A percentile compares a stretch with the other conserved stretches of the same genome.
Conservation (phyloP, 345 rosid species). For the Eutrema yunnanense region DNA sequence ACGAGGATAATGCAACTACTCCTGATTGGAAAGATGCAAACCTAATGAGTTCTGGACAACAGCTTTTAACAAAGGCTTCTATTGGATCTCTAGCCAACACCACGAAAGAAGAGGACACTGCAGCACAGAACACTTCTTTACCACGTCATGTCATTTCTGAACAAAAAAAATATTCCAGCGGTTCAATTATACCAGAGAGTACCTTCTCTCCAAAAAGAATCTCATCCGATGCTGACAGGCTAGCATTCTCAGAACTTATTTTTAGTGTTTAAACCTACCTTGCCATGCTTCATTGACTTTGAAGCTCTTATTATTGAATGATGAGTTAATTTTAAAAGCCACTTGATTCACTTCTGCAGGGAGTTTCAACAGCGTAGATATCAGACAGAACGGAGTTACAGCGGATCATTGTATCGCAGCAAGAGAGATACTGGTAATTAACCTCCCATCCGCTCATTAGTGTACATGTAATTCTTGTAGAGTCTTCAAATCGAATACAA, state of each 20-base stretch:
- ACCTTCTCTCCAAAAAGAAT: slow-evolving; percentile 48
- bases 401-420: slow-evolving; percentile 66
- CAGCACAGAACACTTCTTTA: slow-evolving; percentile 40
- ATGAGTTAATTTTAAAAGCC: slow-evolving; percentile 2
- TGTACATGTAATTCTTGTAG: slow-evolving; percentile 10
- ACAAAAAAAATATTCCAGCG: slow-evolving; percentile 49
- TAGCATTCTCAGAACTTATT: slow-evolving; percentile 19
- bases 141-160: slow-evolving; percentile 42
- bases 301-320: slow-evolving; percentile 16
- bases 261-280: neutral
- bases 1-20: slow-evolving; percentile 51
- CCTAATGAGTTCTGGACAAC: slow-evolving; percentile 43
- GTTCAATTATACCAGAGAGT: slow-evolving; percentile 51
- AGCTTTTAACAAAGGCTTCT: slow-evolving; percentile 35
- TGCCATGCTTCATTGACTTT: slow-evolving; percentile 5
- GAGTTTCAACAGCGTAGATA: slow-evolving; percentile 52
- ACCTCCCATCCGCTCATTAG: slow-evolving; percentile 39
- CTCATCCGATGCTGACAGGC: slow-evolving; percentile 61
- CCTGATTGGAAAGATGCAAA: slow-evolving; percentile 48
- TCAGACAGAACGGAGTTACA: slow-evolving; percentile 61
- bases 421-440: slow-evolving; percentile 54
- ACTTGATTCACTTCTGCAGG: slow-evolving; percentile 43
- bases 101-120: slow-evolving; percentile 46
- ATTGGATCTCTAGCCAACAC: slow-evolving; percentile 31
- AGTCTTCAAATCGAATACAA: neutral